Conservation (phyloP, 169 alveolate genomes). For the Plasmodium gonderi region DNA sequence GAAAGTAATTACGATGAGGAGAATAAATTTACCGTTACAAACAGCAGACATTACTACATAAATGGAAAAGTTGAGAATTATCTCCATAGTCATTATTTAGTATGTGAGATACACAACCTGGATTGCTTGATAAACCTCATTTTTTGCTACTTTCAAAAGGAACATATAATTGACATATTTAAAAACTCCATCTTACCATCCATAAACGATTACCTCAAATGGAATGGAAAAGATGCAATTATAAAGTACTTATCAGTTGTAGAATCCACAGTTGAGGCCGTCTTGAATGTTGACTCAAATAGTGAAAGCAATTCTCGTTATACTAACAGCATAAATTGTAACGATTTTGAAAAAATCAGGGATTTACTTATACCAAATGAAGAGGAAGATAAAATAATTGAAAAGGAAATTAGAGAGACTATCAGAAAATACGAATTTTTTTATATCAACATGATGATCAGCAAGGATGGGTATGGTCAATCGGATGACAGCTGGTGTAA, state of each 20-base stretch:
- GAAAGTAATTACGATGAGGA: too few species aligned
- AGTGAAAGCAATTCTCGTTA: not conserved
- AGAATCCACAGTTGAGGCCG: not conserved
- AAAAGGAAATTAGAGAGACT: not conserved
- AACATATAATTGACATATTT: constrained; percentile 33
- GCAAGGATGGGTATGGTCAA: not conserved
- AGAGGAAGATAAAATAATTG: not conserved
- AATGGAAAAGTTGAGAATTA: too few species aligned
- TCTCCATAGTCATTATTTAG: too few species aligned
- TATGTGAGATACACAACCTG: not conserved
- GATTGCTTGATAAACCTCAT: constrained; percentile 29
- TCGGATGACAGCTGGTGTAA: not conserved
- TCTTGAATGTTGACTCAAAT: not conserved
- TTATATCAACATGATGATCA: constrained; percentile 23
- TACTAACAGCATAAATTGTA: not conserved
- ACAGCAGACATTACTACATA: too few species aligned
- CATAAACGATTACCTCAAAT: constrained; percentile 28
- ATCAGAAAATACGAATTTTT: constrained; percentile 25
- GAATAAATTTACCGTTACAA: too few species aligned
- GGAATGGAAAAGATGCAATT: not conserved
- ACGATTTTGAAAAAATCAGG: constrained; percentile 4
- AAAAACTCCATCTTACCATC: constrained; percentile 24
- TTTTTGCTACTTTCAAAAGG: constrained; percentile 14
- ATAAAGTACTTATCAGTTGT: not conserved
- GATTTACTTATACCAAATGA: not conserved